Conservation (phyloP, 345 rosid species). For the Fremontodendron californicum region DNA sequence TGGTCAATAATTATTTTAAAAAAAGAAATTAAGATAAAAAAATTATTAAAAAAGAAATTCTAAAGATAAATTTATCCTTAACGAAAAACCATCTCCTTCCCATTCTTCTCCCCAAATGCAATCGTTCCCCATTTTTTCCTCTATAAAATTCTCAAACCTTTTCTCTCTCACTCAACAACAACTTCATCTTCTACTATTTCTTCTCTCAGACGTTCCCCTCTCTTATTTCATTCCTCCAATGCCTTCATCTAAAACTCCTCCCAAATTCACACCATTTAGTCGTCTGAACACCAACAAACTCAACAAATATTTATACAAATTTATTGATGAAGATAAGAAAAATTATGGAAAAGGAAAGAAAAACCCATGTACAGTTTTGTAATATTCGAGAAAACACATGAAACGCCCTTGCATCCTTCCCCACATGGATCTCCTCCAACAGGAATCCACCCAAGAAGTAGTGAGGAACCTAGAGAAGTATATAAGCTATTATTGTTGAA, state of each 20-base stretch:
- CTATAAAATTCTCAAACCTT: too few species aligned
- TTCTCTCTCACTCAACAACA: too few species aligned
- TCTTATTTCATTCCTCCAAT: too few species aligned
- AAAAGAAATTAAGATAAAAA: too few species aligned
- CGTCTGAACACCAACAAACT: conserved; percentile 47
- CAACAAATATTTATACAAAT: neutral
- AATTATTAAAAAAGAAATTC: too few species aligned
- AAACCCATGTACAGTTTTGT: conserved; percentile 60
- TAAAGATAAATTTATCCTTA: too few species aligned
- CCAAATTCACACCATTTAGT: conserved; percentile 57
- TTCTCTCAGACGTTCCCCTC: too few species aligned
- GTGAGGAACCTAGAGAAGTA: conserved; percentile 56
- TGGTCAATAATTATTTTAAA: too few species aligned
- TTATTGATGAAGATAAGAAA: neutral
- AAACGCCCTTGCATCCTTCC: conserved; percentile 81
- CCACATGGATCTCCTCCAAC: conserved; percentile 95
- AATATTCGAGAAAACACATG: conserved; percentile 71
- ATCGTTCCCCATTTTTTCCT: too few species aligned
- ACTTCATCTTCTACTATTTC: too few species aligned
- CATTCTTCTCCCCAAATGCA: too few species aligned
- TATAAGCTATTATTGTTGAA: conserved; percentile 62
- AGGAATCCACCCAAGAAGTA: conserved; percentile 60
- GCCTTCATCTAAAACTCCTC: conserved; percentile 52
- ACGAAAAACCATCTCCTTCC: too few species aligned
- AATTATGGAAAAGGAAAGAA: conserved; percentile 17